Base-by-base conservation (phyloP, 176 grass and related monocot genomes). In the Triticum timopheevii region DNA sequence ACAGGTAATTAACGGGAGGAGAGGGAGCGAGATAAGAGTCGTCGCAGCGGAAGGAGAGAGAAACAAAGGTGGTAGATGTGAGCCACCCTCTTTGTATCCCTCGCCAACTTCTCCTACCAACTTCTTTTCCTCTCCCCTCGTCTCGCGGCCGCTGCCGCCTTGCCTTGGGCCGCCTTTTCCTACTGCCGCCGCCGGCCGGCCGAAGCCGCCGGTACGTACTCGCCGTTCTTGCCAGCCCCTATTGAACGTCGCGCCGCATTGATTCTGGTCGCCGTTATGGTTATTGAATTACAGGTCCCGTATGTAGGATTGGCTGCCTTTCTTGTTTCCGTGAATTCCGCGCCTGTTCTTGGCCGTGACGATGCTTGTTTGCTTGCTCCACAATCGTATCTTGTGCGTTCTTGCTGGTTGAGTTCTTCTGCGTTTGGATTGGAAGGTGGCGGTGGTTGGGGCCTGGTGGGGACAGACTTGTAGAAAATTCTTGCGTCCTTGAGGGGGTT, bases 21-120 rank as follows among this genome's bases (percentile, higher is more conserved):
- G 50, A 87, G 42, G 86, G 22, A 50, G 86, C 83, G 90, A 85
- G 87, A 88, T 78, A 69, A 82, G 81, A 78, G 83, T 62, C 52
- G 82, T 30, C 80, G 82, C 1, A 13, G 34, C 22, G 5, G 30
- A 10, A n/a, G 3, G 49, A 10, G 76, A 17, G 50, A 40, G 76
- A 78, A 23, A 77, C 76, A 87, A 31, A 85, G 9, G 33, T 92
- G 73, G 94, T 93, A 87, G 90, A 94, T 87, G 90, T 87, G 92
- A 94, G 83, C 73, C 88, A 88, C 81, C 95, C 76, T 90, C 92
- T 86, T 97, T 89, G 83, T 92, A 86, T 89, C 88, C 86, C 89
- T 87, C 83, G 85, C 73, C 93, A 90, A 85, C 93, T 90, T 90
- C 83, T 86, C 61, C 74, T 49, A 78, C 86, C 95, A 92, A 94